Percentiles rank a stretch among this genome's conserved stretches.
These are phyloP conservation scores for Candida dendrica DNA, from an alignment of 805 yeast species.

Conservation along the genomic window DNA sequence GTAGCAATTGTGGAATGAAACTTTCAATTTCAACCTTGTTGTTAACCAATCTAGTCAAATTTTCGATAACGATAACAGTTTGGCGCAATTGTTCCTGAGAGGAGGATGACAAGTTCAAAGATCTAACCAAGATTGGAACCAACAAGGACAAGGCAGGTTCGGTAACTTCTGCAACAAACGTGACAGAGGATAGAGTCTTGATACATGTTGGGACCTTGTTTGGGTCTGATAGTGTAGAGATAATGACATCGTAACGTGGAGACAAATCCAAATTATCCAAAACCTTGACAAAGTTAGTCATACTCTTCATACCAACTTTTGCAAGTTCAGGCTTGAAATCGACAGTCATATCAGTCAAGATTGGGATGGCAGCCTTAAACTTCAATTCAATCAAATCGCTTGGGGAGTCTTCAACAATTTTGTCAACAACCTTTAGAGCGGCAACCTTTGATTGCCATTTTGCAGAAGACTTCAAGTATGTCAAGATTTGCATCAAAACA, in stretches of 20 bases:
- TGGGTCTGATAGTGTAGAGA: slow-evolving; percentile 87
- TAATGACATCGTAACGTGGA: slow-evolving; percentile 77
- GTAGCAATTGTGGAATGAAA: slow-evolving; percentile 78
- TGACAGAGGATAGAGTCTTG: slow-evolving; percentile 83
- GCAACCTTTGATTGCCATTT: slow-evolving; percentile 90
- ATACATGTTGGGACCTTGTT: slow-evolving; percentile 82
- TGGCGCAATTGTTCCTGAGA: slow-evolving; percentile 96
- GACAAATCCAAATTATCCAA: slow-evolving; percentile 89
- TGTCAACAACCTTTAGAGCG: slow-evolving; percentile 68
- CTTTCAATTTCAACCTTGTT: slow-evolving; percentile 86
- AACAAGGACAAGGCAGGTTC: slow-evolving; percentile 87
- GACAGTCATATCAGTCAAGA: slow-evolving; percentile 81
- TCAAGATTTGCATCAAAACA: slow-evolving; percentile 52
- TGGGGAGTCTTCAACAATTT: slow-evolving; percentile 70
- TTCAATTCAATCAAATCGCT: slow-evolving; percentile 78
- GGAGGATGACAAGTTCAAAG: slow-evolving; percentile 73
- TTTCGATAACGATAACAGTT: slow-evolving; percentile 92
- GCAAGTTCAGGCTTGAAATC: slow-evolving; percentile 97
- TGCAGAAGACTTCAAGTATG: slow-evolving; percentile 70
- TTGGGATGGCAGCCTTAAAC: slow-evolving; percentile 74
- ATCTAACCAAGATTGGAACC: slow-evolving; percentile 88
- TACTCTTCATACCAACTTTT: slow-evolving; percentile 67
- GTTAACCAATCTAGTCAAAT: slow-evolving; percentile 90
- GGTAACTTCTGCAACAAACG: slow-evolving; percentile 97
- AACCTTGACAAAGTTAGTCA: slow-evolving; percentile 66